Base-by-base conservation (phyloP, 2,329 filamentous ascomycete genomes). In the Aspergillus pseudoviridinutans region DNA sequence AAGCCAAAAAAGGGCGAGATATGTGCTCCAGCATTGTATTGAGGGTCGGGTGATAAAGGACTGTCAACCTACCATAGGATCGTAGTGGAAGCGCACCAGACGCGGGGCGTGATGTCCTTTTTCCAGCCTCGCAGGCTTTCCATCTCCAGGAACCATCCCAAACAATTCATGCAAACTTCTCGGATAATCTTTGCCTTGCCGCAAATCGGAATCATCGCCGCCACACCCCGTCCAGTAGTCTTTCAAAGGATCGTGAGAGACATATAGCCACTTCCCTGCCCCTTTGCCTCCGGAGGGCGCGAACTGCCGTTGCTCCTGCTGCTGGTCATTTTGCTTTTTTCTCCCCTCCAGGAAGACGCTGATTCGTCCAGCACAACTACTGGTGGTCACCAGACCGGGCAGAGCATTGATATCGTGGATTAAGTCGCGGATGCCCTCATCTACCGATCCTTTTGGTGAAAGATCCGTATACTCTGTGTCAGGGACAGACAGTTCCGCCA, bases 391-490 rank as follows among this genome's bases (percentile, higher is more conserved):
- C 44, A 92, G 83, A 1, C 90, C 91, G 1, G 87, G 82, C 5
- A 88, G 70, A 1, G 67, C 72, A 74, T 97, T 97, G 71, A 97
- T 88, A 64, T 89, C 85, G 52, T 82, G 81, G 59, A 97, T 92
- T 54, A 97, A 79, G 24, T 87, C 81, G 50, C 87, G 83, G 63
- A 97, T 92, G 0, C 86, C 88, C 50, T 79, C 84, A 72, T 97
- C 93, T 22, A 97, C 84, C 0, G 87, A 89, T 17, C 92, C 93
- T 77, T 97, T 97, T 2, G 93, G 92, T 1, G 91, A 96, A 7
- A 88, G 82, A 74, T 97, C 93, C 44, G 85, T 84, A 74, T 96
- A 96, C 58, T 89, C 82, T 3, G 79, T 81, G 47, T 85, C 83
- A 1, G 91, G 88, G 3, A 86, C 80, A 8, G 84, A 78, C 3